Conservation (phyloP, 2,329 filamentous ascomycete species). For the Macrophomina pseudophaseolina region DNA sequence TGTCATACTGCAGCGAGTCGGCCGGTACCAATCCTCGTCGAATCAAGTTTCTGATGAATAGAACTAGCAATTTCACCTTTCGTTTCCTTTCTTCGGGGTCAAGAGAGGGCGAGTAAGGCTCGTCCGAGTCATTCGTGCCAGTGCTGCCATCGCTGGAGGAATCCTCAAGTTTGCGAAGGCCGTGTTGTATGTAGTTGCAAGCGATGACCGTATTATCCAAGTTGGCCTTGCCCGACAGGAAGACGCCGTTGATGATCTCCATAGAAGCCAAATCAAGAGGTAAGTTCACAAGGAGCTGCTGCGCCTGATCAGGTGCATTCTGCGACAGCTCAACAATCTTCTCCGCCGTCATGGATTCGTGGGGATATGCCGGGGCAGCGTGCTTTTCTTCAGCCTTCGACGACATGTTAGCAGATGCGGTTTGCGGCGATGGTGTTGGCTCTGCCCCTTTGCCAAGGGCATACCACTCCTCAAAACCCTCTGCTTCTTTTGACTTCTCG, state of each 20-base stretch:
- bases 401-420: neutral
- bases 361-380: neutral
- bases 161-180: slow-evolving; percentile 41
- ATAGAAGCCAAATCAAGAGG: slow-evolving; percentile 45
- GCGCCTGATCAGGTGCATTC: slow-evolving; percentile 24
- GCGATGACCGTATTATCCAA: slow-evolving; percentile 40
- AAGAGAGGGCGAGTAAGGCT: slow-evolving; percentile 29
- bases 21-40: slow-evolving; percentile 37
- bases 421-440: neutral
- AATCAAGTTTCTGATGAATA: slow-evolving; percentile 47
- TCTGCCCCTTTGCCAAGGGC: neutral
- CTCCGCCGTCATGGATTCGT: neutral
- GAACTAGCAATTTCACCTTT: slow-evolving; percentile 42
- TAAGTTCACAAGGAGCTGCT: slow-evolving; percentile 40
- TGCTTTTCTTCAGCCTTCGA: neutral
- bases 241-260: slow-evolving; percentile 46
- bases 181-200: slow-evolving; percentile 45
- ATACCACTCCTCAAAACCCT: neutral
- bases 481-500: neutral
- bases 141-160: slow-evolving; percentile 20
- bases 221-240: slow-evolving; percentile 33
- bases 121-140: slow-evolving; percentile 26
- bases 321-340: slow-evolving; percentile 7
- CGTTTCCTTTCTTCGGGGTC: slow-evolving; percentile 44
- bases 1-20: slow-evolving; percentile 45